Evolutionary conservation across 768 basidiomycete genomes (phyloP), one percentile per base, ranked within the genome.

Genomic region (Russula foetens): DNA sequence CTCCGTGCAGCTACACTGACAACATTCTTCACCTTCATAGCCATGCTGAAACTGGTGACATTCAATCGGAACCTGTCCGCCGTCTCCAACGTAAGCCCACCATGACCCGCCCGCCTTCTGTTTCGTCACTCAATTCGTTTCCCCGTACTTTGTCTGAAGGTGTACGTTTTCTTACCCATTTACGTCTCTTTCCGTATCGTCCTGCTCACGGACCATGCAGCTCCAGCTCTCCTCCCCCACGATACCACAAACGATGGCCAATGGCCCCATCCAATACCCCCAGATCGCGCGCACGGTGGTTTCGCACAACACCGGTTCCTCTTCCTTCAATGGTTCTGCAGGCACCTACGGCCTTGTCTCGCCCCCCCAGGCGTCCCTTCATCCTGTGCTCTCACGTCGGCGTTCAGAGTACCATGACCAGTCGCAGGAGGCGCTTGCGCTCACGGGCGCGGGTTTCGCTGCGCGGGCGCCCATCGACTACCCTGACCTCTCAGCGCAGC

Each of bases 361-460:
- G 0, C 93, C 91, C 12, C 92, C 93, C 2, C 86, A 84, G 71
- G 91, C 90, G 11, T 91, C 92, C 29, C 85, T 92, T 63, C 91
- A 91, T 66, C 84, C 86, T 28, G 85, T 86, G 6, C 76, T 92
- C 5, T 79, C 89, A 6, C 80, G 90, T 58, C 83, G 89, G 56
- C 72, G 81, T 48, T 88, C 83, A 64, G 90, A 93, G 64, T 92
- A 85, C 68, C 75, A 91, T 49, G 90, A 93, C 70, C 91, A 88
- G 68, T 81, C 84, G 7, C 84, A 85, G 67, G 80, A 86, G 67
- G 81, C 84, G 5, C 69, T 84, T 31, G 45, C 65, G 5, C 62
- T 76, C 80, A 2, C 55, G 7, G 60, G 60, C 49, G 60, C 60
- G 2, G 73, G 75, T 23, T 72, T 83, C 55, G 73, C 73, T 26